Base-by-base conservation (phyloP, 2,329 filamentous ascomycete genomes). In the Colletotrichum lindemuthianum region DNA sequence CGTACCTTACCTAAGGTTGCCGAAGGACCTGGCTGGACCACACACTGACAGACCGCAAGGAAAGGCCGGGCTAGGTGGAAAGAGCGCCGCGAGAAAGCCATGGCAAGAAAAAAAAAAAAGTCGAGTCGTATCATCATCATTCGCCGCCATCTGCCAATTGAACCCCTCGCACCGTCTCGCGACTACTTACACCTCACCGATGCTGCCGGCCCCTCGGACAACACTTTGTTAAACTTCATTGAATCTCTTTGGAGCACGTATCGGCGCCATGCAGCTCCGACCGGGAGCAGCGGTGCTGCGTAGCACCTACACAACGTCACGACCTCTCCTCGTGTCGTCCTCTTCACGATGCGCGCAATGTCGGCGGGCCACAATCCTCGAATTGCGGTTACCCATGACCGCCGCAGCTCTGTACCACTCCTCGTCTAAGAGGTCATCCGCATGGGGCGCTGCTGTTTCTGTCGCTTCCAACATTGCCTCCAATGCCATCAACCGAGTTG, bases 381-480 rank as follows among this genome's bases (percentile, higher is more conserved):
- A 76, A 16, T 61, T 72, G 34, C 73, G 77, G 69, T 73, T 78
- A 75, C 71, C 67, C 8, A 70, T 70, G 53, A 70, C 72, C n/a
- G 71, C 69, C 59, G 73, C 74, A 5, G 41, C 41, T 43, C 60
- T 72, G 47, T 81, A 85, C 65, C 84, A 87, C 70, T 78, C 77
- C 13, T 81, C 79, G 8, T 72, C 77, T 7, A 77, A 72, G 50
- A 77, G 79, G 33, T 79, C 81, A 34, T 93, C 90, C n/a, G 88
- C 89, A 53, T 92, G 91, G 85, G 90, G 89, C 2, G 90, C 92
- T 48, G 91, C 91, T 8, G 90, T 92, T 15, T 86, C 87, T 32
- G 87, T 90, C 13, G 88, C 88, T 41, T 85, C 91, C 69, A 90
- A 90, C 75, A 85, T 93, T 65, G 89, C 93, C 69, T 85, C 85